Evolutionary conservation across 2,329 filamentous ascomycete species (phyloP), one percentile per base, ranked within the genome.

Genomic region (Fonsecaea erecta): DNA sequence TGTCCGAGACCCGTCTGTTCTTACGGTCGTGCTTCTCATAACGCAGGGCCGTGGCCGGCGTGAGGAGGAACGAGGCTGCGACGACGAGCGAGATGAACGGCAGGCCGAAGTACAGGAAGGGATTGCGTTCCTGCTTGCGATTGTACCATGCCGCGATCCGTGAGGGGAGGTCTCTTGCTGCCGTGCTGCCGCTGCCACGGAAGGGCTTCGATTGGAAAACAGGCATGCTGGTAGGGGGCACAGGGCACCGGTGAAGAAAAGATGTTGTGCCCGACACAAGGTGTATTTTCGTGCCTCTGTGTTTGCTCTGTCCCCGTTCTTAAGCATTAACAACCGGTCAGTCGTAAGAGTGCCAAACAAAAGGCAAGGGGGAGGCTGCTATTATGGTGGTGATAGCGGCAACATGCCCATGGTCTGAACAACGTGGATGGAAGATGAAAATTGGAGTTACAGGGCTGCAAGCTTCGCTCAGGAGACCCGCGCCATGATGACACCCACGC

Each of bases 1-100:
- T 91, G 72, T 90, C 88, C 65, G 86, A 90, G 80, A 98, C 78
- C 79, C 93, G 90, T 73, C 90, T 86, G 65, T 97, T 92, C 80
- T 92, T 94, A 68, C 92, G 87, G 76, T 99, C 95, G 75, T 97
- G 88, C 68, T 91, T 88, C 80, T 99, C 95, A 79, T 98, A 99
- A 64, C 96, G 87, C 55, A 99, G 83, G 14, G 96, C 95, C 24
- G 96, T 94, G 4, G 94, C 95, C 1, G 94, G 95, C 0, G 95
- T 98, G 55, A 99, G 85, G 73, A 96, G 90, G 78, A 99, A 99
- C 2, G 92, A 96, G 0, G 93, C 94, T 1, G 90, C 92, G 28
- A 99, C 87, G 75, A 99, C 97, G 64, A 96, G 89, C 63, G 86
- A 81, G 71, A 99, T 86, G 78, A 99, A 99, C 0, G 95, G 96